Evolutionary conservation across 1,284 basidiomycete genomes (phyloP), one percentile per base, ranked within the genome.

Genomic region (Wallemia ichthyophaga): DNA sequence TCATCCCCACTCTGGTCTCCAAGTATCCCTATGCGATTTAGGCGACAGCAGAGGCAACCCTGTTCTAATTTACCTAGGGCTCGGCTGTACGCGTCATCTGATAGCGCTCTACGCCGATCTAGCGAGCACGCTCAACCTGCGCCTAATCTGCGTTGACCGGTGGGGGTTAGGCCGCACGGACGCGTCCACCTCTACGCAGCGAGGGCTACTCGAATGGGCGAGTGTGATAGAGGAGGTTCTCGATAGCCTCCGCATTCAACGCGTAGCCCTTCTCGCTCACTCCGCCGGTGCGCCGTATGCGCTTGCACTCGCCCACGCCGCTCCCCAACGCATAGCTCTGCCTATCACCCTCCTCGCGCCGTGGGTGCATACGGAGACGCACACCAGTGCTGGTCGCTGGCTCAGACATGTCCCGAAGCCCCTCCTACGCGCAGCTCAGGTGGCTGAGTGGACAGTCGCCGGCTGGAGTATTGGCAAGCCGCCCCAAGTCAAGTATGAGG

Each of bases 251-350:
- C 76, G 76, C 13, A 79, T 96, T 33, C 74, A 75, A n/a, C 74
- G 78, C 63, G 92, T 85, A 67, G 84, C 85, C 63, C 72, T 96
- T 33, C 79, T 96, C 73, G 92, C 91, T 1, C 92, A 96, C 71
- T 89, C 85, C n/a, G 92, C 92, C 3, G 92, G 92, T 11, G 83
- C 85, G 3, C 91, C 92, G 0, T 96, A 94, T 68, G 89, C 91
- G 0, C 73, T 94, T 59, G 87, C 88, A 0, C 82, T 85, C 58
- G 85, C 84, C 11, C 79, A 83, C 64, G 78, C 77, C 62, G 73
- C 78, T 33, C 80, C 80, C 1, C 74, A 81, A 13, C 79, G 86
- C 24, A 77, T 98, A 58, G 73, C 75, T 25, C 92, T 92, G 15
- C 82, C 86, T 61, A 72, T 95, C 1, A 87, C 88, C 67, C 71